A percentile compares a stretch with the other conserved stretches of the same genome.
These are phyloP conservation scores for Hansenula anomala DNA, from an alignment of 1,139 yeast species.

Conservation along the genomic window DNA sequence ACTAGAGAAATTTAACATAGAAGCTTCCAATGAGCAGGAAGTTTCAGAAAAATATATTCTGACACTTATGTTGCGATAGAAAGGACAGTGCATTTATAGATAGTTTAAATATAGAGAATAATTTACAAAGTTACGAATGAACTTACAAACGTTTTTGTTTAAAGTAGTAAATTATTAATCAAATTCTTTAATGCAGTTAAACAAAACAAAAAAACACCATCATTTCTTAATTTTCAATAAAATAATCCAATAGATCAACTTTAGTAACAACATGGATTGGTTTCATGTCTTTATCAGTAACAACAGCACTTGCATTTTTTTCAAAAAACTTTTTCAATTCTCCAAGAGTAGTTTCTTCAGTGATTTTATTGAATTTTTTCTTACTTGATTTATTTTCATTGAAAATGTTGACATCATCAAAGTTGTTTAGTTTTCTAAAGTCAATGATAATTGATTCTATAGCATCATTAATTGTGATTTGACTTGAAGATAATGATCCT, in stretches of 20 bases:
- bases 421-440: constrained; percentile 68
- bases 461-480: constrained; percentile 54
- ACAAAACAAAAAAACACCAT: too few species aligned
- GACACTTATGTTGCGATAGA: too few species aligned
- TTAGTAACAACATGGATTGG: constrained; percentile 86
- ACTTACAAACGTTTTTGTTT: too few species aligned
- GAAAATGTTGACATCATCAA: constrained; percentile 56
- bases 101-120: too few species aligned
- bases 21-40: too few species aligned
- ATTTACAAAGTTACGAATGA: too few species aligned
- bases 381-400: constrained; percentile 59
- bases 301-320: constrained; percentile 81
- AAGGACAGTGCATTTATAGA: too few species aligned
- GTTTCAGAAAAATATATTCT: too few species aligned
- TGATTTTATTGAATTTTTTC: constrained; percentile 67
- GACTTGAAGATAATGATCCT: constrained; percentile 61
- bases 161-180: too few species aligned
- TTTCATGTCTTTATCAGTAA: constrained; percentile 64
- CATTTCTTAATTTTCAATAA: constrained; percentile 16
- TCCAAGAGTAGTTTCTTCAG: constrained; percentile 61
- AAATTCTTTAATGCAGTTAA: too few species aligned
- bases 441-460: constrained; percentile 65
- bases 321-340: constrained; percentile 79
- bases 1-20: too few species aligned
- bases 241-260: constrained; percentile 74